Evolutionary conservation across 768 basidiomycete genomes (phyloP).

Genomic region (Trametes cingulata): DNA sequence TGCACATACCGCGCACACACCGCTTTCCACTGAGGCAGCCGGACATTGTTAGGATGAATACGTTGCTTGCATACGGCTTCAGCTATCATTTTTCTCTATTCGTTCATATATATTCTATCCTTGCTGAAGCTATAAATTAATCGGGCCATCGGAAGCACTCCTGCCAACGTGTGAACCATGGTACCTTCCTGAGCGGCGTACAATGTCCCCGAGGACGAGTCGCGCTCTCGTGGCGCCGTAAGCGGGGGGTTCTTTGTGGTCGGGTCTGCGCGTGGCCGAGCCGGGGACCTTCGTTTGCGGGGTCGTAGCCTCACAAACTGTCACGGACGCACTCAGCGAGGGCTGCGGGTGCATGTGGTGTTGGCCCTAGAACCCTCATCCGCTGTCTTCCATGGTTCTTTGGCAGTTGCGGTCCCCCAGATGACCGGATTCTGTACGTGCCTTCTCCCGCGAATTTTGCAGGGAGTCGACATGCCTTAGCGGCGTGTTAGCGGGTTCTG

Average conservation of each 20-base stretch:
- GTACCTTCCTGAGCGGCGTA: background rate
- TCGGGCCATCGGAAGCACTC: conserved; percentile 10
- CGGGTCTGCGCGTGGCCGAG: background rate
- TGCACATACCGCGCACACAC: background rate
- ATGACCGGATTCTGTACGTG: too few species aligned
- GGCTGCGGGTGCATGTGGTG: background rate
- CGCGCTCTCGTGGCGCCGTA: too few species aligned
- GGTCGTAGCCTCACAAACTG: background rate
- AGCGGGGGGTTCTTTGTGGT: background rate
- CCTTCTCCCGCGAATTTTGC: too few species aligned
- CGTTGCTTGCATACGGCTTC: conserved; percentile 20
- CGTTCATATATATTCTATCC: conserved; percentile 20
- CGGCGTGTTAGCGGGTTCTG: too few species aligned
- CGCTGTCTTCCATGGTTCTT: background rate
- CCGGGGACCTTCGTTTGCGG: background rate
- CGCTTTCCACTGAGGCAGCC: conserved; percentile 2
- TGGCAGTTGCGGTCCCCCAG: background rate
- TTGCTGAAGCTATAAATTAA: conserved; percentile 25
- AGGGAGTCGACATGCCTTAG: too few species aligned
- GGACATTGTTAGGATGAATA: conserved; percentile 18
- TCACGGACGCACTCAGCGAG: background rate
- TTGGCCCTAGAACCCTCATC: background rate
- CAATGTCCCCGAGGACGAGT: too few species aligned
- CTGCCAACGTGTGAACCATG: background rate
- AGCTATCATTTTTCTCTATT: conserved; percentile 13